Base-by-base conservation (phyloP, 2,329 filamentous ascomycete genomes). In the Alternaria novae-zelandiae region DNA sequence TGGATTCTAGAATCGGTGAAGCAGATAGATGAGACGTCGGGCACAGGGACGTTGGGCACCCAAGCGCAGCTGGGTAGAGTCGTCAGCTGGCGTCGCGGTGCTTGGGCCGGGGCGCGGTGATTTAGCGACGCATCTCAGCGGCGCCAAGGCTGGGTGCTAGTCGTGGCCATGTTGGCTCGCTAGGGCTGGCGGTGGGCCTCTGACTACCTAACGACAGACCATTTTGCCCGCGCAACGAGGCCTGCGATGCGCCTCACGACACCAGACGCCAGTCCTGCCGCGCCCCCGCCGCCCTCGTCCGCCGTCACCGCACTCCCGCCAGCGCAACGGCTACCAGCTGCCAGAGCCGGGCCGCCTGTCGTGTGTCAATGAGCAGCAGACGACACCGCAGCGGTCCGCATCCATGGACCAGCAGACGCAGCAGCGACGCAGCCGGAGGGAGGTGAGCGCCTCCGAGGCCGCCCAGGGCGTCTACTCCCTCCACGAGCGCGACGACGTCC, bases 381-480 rank as follows among this genome's bases (percentile, higher is more conserved):
- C 54, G 54, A 64, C 63, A 59, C 62, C 58, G 57, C 65, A 56
- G 55, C 70, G 64, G 62, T 57, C 72, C 59, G 62, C 62, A 58
- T 43, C 65, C 68, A 78, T 78, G 76, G 76, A 77, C 41, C 73
- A 69, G 55, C 57, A 67, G 53, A 57, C 77, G 32, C 73, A 69
- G 55, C 57, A 67, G 53, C 55, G 69, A 56, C 73, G 74, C 23
- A 70, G 58, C 64, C 68, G 73, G 60, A 63, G 71, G 59, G 73
- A 76, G 60, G 67, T 67, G 53, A 72, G 71, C 58, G 63, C 70
- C 26, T 61, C 66, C 36, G 74, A 75, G 47, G 66, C 68, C 15
- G 59, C 66, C 11, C 63, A 67, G 26, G 41, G 63, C 4, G 55
- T 61, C 36, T 41, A 41, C 10, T 64, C 65, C 43, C 57, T 62